Percentiles rank a stretch among this genome's conserved stretches.
Conservation (phyloP, 148 eudicot genomes). For the Persicaria tinctoria region DNA sequence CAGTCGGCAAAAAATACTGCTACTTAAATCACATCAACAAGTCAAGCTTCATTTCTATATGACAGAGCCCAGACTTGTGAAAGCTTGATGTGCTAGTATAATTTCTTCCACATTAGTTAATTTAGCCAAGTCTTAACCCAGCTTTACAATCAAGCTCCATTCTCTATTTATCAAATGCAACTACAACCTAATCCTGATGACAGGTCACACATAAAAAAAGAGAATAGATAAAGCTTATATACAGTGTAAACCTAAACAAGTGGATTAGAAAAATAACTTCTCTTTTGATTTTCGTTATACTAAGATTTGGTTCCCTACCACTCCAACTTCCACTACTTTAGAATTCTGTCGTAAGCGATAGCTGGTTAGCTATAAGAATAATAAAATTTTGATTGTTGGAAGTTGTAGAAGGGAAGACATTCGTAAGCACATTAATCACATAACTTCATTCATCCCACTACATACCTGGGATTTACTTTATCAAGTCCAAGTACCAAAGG, state of each 20-base stretch:
- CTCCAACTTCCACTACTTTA: not conserved
- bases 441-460: not conserved
- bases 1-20: not conserved
- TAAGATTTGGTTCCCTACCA: not conserved
- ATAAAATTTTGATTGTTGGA: not conserved
- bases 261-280: no score
- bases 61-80: not conserved
- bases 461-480: conserved; percentile 88
- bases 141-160: not conserved
- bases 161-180: conserved; percentile 1
- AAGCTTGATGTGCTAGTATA: not conserved
- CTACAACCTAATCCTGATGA: not conserved
- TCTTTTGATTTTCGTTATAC: no score
- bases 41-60: not conserved
- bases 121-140: not conserved
- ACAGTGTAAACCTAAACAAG: not conserved
- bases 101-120: not conserved
- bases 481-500: conserved; percentile 96
- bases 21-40: not conserved
- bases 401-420: not conserved
- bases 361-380: no score
- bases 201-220: not conserved
- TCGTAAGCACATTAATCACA: not conserved
- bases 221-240: not conserved
- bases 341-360: no score